Evolutionary conservation across 1,284 basidiomycete species (phyloP).

Genomic region (Ganoderma resinaceum): DNA sequence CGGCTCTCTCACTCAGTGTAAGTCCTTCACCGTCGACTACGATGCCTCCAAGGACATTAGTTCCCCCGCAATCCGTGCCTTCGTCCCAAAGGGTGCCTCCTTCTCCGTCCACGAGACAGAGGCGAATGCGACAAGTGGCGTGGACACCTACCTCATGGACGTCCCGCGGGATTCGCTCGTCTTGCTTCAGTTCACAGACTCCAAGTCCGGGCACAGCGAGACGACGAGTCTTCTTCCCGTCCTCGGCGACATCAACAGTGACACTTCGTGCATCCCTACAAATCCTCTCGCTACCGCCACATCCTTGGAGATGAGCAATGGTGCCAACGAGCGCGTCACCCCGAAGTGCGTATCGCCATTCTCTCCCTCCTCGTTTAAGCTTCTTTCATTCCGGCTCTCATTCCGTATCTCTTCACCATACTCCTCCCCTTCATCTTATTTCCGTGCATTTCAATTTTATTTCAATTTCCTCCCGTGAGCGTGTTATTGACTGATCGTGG

Average conservation of each 20-base stretch:
- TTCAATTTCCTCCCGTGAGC: neutral
- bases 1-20: slow-evolving; percentile 53
- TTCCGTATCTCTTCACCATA: neutral
- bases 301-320: slow-evolving; percentile 12
- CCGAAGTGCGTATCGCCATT: slow-evolving; percentile 22
- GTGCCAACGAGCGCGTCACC: slow-evolving; percentile 16
- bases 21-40: slow-evolving; percentile 54
- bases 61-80: slow-evolving; percentile 52
- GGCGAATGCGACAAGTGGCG: slow-evolving; percentile 38
- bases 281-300: slow-evolving; percentile 17
- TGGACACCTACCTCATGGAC: slow-evolving; percentile 53
- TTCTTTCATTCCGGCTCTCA: neutral
- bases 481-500: neutral
- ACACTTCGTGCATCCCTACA: slow-evolving; percentile 37
- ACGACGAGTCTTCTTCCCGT: slow-evolving; percentile 41
- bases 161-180: slow-evolving; percentile 47
- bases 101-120: slow-evolving; percentile 46
- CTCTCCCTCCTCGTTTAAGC: neutral
- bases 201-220: slow-evolving; percentile 37
- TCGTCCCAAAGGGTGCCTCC: slow-evolving; percentile 51
- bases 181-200: slow-evolving; percentile 46
- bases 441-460: neutral
- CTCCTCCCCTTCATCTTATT: neutral
- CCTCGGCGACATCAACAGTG: slow-evolving; percentile 37
- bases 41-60: slow-evolving; percentile 42